These are phyloP conservation scores for Rhizopus sp. DNA, from an alignment of 371 early-diverging fungal species.

Conservation along the genomic window DNA sequence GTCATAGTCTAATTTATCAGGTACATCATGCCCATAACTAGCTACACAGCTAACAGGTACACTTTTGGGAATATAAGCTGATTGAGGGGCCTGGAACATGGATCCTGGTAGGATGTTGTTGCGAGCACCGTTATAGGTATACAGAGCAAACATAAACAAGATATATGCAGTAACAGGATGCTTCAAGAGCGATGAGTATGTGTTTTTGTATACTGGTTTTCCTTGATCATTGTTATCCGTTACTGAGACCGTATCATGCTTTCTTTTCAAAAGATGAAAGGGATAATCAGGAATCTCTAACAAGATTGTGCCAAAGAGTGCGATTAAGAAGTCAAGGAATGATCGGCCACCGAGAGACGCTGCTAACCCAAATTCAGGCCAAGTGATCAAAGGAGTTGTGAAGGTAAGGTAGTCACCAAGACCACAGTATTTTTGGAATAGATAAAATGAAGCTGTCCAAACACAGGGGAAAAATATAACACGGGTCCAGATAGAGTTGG, in stretches of 20 bases:
- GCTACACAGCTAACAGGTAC: slow-evolving; percentile 41
- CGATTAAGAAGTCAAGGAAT: slow-evolving; percentile 31
- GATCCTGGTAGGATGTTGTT: slow-evolving; percentile 29
- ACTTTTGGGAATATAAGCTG: slow-evolving; percentile 28
- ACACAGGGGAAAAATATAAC: slow-evolving; percentile 29
- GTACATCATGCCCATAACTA: slow-evolving; percentile 21
- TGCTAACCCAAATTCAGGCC: slow-evolving; percentile 34
- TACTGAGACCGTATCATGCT: not conserved
- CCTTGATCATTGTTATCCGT: not conserved
- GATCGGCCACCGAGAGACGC: slow-evolving; percentile 33
- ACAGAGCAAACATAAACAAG: slow-evolving; percentile 10
- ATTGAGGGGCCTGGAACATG: slow-evolving; percentile 32
- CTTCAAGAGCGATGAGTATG: not conserved
- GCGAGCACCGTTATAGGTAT: slow-evolving; percentile 29
- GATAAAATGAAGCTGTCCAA: slow-evolving; percentile 33
- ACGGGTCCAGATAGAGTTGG: slow-evolving; percentile 13
- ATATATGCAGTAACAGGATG: slow-evolving; percentile 21
- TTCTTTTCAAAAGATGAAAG: not conserved
- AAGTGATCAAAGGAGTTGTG: slow-evolving; percentile 21
- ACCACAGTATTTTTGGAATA: slow-evolving; percentile 14
- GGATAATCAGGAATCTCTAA: slow-evolving; percentile 22
- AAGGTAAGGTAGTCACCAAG: slow-evolving; percentile 32
- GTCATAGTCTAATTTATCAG: slow-evolving; percentile 16
- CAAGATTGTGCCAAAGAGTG: slow-evolving; percentile 27
- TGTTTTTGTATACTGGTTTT: not conserved